Evolutionary conservation across 2,329 filamentous ascomycete genomes (phyloP).

Genomic region (Fusarium bactridioides): DNA sequence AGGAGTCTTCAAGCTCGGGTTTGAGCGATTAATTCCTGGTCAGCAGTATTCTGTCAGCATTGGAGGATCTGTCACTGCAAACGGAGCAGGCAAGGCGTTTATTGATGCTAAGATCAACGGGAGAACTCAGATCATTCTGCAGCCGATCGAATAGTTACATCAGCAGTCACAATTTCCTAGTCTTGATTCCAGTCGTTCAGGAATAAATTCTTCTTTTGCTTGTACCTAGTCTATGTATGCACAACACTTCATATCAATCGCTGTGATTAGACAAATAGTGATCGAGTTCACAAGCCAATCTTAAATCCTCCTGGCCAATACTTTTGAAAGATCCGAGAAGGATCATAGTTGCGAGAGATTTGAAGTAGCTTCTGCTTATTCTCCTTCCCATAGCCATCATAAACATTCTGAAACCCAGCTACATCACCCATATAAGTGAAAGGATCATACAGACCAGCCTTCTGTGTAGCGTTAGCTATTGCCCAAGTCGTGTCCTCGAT

Average conservation of each 20-base stretch:
- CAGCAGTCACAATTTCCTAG: accelerated
- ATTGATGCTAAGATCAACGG: not conserved
- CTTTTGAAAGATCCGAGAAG: conserved; percentile 7
- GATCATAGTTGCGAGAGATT: conserved; percentile 24
- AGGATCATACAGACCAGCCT: conserved; percentile 13
- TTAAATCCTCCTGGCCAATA: conserved; percentile 26
- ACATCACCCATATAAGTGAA: conserved; percentile 31
- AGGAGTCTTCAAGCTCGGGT: not conserved
- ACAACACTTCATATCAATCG: accelerated
- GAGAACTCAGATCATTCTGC: not conserved
- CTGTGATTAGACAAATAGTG: accelerated
- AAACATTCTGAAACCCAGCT: conserved; percentile 15
- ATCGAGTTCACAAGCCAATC: not conserved
- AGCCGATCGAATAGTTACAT: not conserved
- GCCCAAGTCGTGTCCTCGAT: conserved; percentile 18
- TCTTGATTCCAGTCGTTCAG: accelerated
- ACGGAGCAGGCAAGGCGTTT: not conserved
- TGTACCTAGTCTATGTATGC: not conserved
- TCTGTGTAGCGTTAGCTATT: conserved; percentile 19
- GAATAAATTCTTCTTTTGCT: not conserved
- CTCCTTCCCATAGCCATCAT: conserved; percentile 13
- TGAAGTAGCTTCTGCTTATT: conserved; percentile 10
- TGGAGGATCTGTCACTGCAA: not conserved
- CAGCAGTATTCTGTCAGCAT: not conserved
- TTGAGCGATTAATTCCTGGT: not conserved